Evolutionary conservation across 2,329 filamentous ascomycete genomes (phyloP).

Genomic region (Botrytis cinerea): DNA sequence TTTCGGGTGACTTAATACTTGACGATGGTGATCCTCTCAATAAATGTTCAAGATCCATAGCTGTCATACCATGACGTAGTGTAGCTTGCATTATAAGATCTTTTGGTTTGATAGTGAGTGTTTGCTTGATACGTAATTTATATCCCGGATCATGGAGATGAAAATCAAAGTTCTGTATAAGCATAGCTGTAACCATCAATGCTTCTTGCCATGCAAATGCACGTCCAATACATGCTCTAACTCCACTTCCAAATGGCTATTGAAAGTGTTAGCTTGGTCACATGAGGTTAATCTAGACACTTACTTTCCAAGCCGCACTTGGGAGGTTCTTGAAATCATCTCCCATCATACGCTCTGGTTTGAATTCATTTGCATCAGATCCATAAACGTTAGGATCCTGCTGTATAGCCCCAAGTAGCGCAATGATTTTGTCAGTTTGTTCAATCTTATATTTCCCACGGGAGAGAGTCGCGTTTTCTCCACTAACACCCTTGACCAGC

Average conservation of each 20-base stretch:
- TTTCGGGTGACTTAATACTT: not conserved
- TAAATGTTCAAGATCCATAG: conserved; percentile 46
- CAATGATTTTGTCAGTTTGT: conserved; percentile 53
- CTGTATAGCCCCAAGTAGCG: conserved; percentile 57
- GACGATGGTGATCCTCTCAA: conserved; percentile 32
- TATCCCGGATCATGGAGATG: conserved; percentile 61
- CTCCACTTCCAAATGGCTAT: conserved; percentile 76
- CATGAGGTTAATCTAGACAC: not conserved
- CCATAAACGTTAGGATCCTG: conserved; percentile 66
- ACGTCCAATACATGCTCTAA: conserved; percentile 70
- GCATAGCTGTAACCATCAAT: conserved; percentile 59
- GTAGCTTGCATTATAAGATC: conserved; percentile 62
- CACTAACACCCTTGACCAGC: conserved; percentile 42
- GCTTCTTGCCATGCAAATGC: conserved; percentile 76
- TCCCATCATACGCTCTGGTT: conserved; percentile 71
- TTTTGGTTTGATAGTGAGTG: conserved; percentile 63
- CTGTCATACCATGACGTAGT: conserved; percentile 52
- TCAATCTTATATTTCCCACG: conserved; percentile 38
- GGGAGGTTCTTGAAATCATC: conserved; percentile 67
- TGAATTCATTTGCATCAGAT: conserved; percentile 64
- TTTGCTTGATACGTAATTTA: conserved; percentile 54
- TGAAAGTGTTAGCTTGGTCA: conserved; percentile 42
- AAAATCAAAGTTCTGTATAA: conserved; percentile 73
- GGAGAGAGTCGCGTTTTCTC: conserved; percentile 44
- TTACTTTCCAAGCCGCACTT: conserved; percentile 45